Base-by-base conservation (phyloP, 2,329 filamentous ascomycete species). In the Nannizziopsis arthrosporioides region DNA sequence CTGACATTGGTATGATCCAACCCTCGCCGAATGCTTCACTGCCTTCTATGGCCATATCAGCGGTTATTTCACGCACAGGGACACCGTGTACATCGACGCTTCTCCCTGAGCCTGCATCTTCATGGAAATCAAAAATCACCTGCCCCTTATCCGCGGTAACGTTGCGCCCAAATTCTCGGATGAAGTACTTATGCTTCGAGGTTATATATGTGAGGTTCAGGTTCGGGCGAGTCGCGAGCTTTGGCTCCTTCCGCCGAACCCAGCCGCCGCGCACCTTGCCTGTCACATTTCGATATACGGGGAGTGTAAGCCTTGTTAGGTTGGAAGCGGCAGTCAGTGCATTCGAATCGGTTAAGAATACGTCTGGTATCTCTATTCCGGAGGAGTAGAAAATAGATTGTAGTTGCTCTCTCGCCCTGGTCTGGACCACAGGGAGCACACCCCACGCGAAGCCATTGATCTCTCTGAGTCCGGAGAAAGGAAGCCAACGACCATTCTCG, bases 361-460 rank as follows among this genome's bases (percentile, higher is more conserved):
- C 56, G n/a, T 48, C 53, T 5, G 62, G 61, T 38, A 56, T 58
- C 12, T 59, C 44, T 31, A 66, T 50, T 7, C 64, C 63, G 12
- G 61, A 61, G 48, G 57, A 57, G 30, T 59, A 55, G 18, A 68
- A 55, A 18, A 57, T 58, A 30, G 57, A 59, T 42, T 58, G 60
- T 15, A 74, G 60, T 53, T 75, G 81, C 55, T 80, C 72, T 48
- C 76, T 70, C 47, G 81, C 84, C 54, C 77, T 76, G 51, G 80
- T 68, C 60, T 78, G 80, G 50, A 89, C 86, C 1, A 71, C 67
- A 0, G 71, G 70, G 17, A 95, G 69, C 49, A 87, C 73, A 31
- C 81, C 76, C 89, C 89, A 95, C 1, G 78, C 82, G 63, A 85
- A 86, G 3, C 76, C 79, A 65, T 94, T 84, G 15, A 80, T 75